Evolutionary conservation across 768 basidiomycete species (phyloP), one percentile per base, ranked within the genome.

Genomic region (Myochromella boudieri): DNA sequence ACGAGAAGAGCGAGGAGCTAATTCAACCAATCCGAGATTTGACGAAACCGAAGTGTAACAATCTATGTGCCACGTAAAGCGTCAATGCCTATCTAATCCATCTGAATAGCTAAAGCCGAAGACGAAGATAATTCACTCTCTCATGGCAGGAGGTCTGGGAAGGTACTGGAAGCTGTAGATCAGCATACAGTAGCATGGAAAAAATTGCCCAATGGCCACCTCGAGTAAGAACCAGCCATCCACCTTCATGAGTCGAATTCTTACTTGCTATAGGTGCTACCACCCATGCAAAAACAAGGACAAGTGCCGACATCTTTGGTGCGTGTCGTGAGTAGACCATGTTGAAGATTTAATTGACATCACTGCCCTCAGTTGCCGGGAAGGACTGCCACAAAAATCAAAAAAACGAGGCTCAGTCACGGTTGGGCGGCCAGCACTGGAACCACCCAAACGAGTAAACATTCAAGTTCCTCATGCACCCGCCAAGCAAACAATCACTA

Each of bases 211-310:
- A 84, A 87, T 58, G 87, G 86, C 11, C 84, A 80, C 46, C 83
- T 79, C 52, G 68, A 71, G 87, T 85, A 54, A 48, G 77, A 49
- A n/a, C 40, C 18, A 11, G 14, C n/a, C 25, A n/a, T 31, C 44
- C 9, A 22, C 21, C 36, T 17, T 3, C 21, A 44, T 44, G 4
- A 18, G 40, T 8, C 6, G 26, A 29, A 43, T 22, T 29, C 28
- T 38, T 15, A 34, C 33, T 18, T 12, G 37, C 12, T 54, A n/a
- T 29, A 90, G 88, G 40, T 93, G 91, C 58, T 87, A 87, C 54
- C 91, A 93, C 55, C 42, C 75, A 17, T 93, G 91, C 73, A 88
- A 85, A 60, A 81, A 90, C 57, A 92, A 91, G 63, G 66, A 69
- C 3, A 74, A 69, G 33, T 93, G 91, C 59, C 78, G 84, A 20